Base-by-base conservation (phyloP, 176 grass and related monocot genomes). In the Coix lacrymajobi region DNA sequence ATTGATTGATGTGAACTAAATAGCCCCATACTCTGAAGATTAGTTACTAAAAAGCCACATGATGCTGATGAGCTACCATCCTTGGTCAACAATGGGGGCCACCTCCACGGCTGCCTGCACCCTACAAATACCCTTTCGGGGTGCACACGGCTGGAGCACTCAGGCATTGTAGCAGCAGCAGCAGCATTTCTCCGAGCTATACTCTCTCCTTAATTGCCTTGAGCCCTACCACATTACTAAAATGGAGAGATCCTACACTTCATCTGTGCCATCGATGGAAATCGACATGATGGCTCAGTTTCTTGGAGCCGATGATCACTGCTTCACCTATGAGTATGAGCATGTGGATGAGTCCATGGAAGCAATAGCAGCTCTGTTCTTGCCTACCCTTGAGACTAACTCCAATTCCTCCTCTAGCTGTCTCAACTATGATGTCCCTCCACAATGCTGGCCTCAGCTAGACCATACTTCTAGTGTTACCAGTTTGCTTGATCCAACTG, bases 301-400 rank as follows among this genome's bases (percentile, higher is more conserved):
- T 60, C 75, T 93, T 79, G 91, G 66, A 86, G 66, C 49, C 69
- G 39, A 86, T 72, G 81, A 81, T 36, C 91, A 91, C 61, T 89
- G 72, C 81, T 97, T 91, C 73, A 17, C 79, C 63, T 84, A 89
- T 69, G 87, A 92, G 62, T 84, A 87, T 69, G 87, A 92, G 69
- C 87, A 87, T 26, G 70, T 78, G 25, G 76, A 89, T 71, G 87
- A 84, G 70, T 76, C 84, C 49, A 84, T 84, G 56, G 79, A 85
- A 39, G 81, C 70, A 29, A 86, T 91, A 86, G 84, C 44, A 43
- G 38, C 87, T 20, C 84, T 89, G 62, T 81, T 88, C 54, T 75
- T 92, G 82, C 84, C 89, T 75, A 32, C 45, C 84, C 86, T 93
- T 32, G 80, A 87, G n/a, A 80, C 81, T 30, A 83, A 87, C 61